phyloP scores from a whole-genome alignment of 805 yeast genomes.

The Cyberlindnera xishuangbannaensis region DNA sequence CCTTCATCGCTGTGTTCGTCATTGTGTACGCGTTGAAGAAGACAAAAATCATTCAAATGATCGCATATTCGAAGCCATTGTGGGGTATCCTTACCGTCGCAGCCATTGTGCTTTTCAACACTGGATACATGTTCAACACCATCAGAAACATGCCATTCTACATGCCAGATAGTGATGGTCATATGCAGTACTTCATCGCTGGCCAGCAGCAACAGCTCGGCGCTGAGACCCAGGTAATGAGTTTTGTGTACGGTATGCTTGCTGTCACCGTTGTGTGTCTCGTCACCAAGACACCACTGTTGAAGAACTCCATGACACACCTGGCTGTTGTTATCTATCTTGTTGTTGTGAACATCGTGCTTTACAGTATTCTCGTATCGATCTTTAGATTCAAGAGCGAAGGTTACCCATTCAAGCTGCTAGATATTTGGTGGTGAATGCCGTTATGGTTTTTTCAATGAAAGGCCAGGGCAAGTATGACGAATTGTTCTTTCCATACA shows the following conservation, averaged over 20 bases:
- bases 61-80: conserved; percentile 46
- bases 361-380: conserved; percentile 57
- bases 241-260: conserved; percentile 65
- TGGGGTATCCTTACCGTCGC: conserved; percentile 74
- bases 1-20: conserved; percentile 23
- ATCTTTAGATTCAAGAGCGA: conserved; percentile 66
- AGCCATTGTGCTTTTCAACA: conserved; percentile 60
- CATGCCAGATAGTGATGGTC: conserved; percentile 34
- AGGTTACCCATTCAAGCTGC: conserved; percentile 71
- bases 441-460: no score
- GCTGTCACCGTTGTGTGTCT: conserved; percentile 56
- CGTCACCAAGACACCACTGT: conserved; percentile 48
- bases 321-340: conserved; percentile 42
- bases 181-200: conserved; percentile 38
- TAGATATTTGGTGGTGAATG: conserved; percentile 33
- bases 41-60: conserved; percentile 28
- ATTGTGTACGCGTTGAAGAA: conserved; percentile 28
- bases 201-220: conserved; percentile 79
- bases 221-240: conserved; percentile 83
- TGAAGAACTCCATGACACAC: conserved; percentile 40
- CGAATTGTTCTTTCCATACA: no score
- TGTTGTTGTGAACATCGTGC: conserved; percentile 41
- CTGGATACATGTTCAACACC: conserved; percentile 92
- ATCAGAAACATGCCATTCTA: conserved; percentile 64
- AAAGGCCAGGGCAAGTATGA: no score